These are phyloP conservation scores for Aspergillus brunneoviolaceus DNA, from an alignment of 2,329 filamentous ascomycete genomes.

Conservation along the genomic window DNA sequence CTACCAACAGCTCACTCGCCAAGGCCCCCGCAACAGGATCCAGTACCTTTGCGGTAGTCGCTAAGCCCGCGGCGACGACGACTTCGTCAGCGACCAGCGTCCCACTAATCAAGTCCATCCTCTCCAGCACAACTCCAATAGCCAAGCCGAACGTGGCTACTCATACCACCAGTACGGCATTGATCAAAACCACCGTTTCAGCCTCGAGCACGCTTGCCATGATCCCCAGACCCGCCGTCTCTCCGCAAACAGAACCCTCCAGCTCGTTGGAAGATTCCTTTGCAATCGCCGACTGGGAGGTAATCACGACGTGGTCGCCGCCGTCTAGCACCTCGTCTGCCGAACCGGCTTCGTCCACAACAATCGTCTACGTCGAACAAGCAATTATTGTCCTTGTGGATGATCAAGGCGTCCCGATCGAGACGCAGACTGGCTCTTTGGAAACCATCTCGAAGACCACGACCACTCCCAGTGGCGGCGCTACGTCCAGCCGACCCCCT, in stretches of 20 bases:
- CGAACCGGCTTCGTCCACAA: slow-evolving; percentile 24
- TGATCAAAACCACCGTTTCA: not conserved
- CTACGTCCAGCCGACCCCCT: slow-evolving; percentile 16
- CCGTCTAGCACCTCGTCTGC: slow-evolving; percentile 28
- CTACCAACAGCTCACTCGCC: not conserved
- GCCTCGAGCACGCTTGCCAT: not conserved
- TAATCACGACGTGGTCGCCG: slow-evolving; percentile 21
- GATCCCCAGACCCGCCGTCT: not conserved
- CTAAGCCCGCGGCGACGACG: no score
- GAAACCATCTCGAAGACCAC: slow-evolving; percentile 27
- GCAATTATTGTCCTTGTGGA: slow-evolving; percentile 31
- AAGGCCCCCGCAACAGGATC: no score
- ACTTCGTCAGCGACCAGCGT: no score
- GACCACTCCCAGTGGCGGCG: slow-evolving; percentile 25
- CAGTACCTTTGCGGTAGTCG: no score
- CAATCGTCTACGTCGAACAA: slow-evolving; percentile 32
- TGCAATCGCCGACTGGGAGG: not conserved
- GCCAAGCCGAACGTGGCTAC: not conserved
- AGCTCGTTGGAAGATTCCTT: not conserved
- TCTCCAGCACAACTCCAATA: not conserved
- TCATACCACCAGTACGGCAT: not conserved
- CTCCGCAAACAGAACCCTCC: not conserved
- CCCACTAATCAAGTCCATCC: no score
- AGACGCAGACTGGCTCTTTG: slow-evolving; percentile 25
- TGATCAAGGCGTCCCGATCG: slow-evolving; percentile 22